Evolutionary conservation across 1,139 yeast species (phyloP).

Genomic region (Magnusiomyces starmeri): DNA sequence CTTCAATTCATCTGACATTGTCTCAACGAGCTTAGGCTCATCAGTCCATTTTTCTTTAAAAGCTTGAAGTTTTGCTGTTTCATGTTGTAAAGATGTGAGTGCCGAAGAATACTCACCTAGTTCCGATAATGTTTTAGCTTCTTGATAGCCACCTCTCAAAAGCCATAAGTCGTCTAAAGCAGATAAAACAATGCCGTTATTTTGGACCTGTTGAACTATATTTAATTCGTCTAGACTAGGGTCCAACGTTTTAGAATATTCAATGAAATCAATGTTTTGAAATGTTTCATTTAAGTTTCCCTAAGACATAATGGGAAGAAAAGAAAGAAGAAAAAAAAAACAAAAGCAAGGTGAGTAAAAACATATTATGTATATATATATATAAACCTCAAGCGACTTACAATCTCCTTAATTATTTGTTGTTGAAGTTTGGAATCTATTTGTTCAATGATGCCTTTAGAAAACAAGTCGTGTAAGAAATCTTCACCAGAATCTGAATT

Average conservation of each 20-base stretch:
- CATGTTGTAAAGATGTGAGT: slow-evolving; percentile 23
- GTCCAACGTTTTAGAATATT: slow-evolving; percentile 5
- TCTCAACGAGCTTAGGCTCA: slow-evolving; percentile 13
- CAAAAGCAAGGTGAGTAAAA: too few relatives aligned
- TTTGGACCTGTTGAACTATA: slow-evolving; percentile 9
- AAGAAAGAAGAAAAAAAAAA: neutral
- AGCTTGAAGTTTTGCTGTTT: slow-evolving; percentile 19
- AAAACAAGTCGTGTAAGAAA: slow-evolving; percentile 7
- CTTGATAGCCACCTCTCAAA: slow-evolving; percentile 28
- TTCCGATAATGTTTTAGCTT: slow-evolving; percentile 23
- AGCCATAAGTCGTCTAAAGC: slow-evolving; percentile 27
- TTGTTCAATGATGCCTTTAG: slow-evolving; percentile 9
- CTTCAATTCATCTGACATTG: slow-evolving; percentile 16
- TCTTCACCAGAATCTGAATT: neutral
- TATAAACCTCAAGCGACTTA: neutral
- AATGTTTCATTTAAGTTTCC: slow-evolving; percentile 3
- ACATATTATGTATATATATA: too few relatives aligned
- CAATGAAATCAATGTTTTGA: slow-evolving; percentile 9
- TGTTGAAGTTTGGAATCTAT: slow-evolving; percentile 8
- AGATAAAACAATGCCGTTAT: slow-evolving; percentile 11
- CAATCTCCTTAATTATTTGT: slow-evolving; percentile 7
- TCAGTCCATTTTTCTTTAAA: slow-evolving; percentile 17
- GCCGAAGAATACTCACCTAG: slow-evolving; percentile 26
- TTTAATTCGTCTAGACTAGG: slow-evolving; percentile 9
- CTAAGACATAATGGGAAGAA: slow-evolving; percentile 1